Evolutionary conservation across 2,329 filamentous ascomycete species (phyloP).

Genomic region (Purpureocillium lavendulum): DNA sequence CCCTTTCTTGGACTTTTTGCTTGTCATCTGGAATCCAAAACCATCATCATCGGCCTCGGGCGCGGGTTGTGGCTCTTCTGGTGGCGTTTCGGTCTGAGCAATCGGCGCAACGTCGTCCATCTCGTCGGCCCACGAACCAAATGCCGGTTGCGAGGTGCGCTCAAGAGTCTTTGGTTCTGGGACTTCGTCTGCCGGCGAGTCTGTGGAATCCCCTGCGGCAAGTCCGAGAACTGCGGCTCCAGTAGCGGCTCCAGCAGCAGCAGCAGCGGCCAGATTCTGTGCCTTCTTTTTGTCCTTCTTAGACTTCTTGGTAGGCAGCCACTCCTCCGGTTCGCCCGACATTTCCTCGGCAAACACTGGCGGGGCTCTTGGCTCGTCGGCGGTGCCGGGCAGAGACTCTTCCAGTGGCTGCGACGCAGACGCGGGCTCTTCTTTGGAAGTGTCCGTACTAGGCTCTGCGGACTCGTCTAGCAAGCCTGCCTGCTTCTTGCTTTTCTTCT

Average conservation of each 20-base stretch:
- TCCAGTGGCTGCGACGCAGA: background rate
- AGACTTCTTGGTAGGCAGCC: constrained; percentile 13
- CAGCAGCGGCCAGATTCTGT: constrained; percentile 19
- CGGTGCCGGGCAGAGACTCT: too few relatives aligned
- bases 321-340: constrained; percentile 6
- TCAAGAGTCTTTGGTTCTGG: background rate
- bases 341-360: constrained; percentile 2
- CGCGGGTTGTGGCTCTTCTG: background rate
- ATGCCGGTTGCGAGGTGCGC: background rate
- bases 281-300: constrained; percentile 28
- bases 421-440: background rate
- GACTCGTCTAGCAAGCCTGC: background rate
- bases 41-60: constrained; percentile 8
- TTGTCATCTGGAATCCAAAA: constrained; percentile 26
- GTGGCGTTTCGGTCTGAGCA: background rate
- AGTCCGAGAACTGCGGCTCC: background rate
- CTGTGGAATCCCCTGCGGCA: background rate
- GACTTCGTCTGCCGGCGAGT: constrained; percentile 1
- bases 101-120: constrained; percentile 4
- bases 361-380: too few relatives aligned
- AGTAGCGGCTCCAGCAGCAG: constrained; percentile 3
- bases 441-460: background rate
- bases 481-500: constrained; percentile 15
- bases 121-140: constrained; percentile 10
- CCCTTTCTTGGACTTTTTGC: constrained; percentile 30